These are phyloP conservation scores for Penicillium verrucosum DNA, from an alignment of 2,329 filamentous ascomycete species.

Conservation along the genomic window DNA sequence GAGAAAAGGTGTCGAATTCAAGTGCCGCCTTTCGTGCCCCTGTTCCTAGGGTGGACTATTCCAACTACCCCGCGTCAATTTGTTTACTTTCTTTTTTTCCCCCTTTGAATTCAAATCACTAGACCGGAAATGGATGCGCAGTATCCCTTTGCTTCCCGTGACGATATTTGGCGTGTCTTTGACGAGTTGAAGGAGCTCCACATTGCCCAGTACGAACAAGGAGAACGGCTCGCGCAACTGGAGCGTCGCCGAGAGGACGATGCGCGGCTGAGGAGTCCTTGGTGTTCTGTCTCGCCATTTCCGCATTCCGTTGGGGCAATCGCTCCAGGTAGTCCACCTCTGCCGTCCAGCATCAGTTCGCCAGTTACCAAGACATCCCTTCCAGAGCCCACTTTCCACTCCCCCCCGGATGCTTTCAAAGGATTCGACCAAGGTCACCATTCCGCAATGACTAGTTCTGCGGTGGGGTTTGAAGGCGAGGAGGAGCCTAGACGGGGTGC, in stretches of 20 bases:
- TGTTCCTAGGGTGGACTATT: neutral
- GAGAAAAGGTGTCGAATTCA: neutral
- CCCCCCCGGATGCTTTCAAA: slow-evolving; percentile 80
- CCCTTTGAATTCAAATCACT: neutral
- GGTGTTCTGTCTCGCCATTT: slow-evolving; percentile 81
- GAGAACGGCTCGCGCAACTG: slow-evolving; percentile 58
- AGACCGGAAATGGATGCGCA: slow-evolving; percentile 58
- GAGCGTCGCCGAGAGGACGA: slow-evolving; percentile 63
- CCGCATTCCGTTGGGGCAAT: slow-evolving; percentile 81
- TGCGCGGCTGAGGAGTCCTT: slow-evolving; percentile 73
- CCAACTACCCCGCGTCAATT: neutral
- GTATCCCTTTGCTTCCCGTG: slow-evolving; percentile 61
- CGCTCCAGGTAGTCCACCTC: slow-evolving; percentile 70
- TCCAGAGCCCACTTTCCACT: slow-evolving; percentile 73
- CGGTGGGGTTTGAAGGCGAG: slow-evolving; percentile 79
- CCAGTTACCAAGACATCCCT: slow-evolving; percentile 7
- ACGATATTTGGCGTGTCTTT: slow-evolving; percentile 64
- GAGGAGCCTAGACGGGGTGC: slow-evolving; percentile 82
- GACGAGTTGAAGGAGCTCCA: slow-evolving; percentile 61
- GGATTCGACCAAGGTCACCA: slow-evolving; percentile 81
- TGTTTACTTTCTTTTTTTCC: neutral
- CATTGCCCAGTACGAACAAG: slow-evolving; percentile 58
- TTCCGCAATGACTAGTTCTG: slow-evolving; percentile 68
- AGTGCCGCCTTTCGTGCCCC: neutral
- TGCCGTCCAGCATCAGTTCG: slow-evolving; percentile 1